Evolutionary conservation across 2,329 filamentous ascomycete species (phyloP).

Genomic region (Hymenoscyphus repandus): DNA sequence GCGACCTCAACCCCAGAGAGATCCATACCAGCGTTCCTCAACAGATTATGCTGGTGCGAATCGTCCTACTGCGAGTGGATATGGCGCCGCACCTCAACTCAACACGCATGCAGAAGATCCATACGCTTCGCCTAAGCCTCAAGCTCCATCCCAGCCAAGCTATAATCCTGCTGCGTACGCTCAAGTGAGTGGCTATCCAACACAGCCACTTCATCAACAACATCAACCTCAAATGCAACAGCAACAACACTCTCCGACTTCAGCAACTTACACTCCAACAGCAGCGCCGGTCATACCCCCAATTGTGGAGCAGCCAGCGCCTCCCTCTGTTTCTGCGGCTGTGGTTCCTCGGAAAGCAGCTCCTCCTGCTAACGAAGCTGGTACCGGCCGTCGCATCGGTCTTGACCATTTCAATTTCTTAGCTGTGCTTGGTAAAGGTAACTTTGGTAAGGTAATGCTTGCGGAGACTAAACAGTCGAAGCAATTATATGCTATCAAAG

Average conservation of each 20-base stretch:
- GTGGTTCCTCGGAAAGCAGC: constrained; percentile 48
- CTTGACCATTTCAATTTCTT: constrained; percentile 99
- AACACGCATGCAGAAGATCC: constrained; percentile 23
- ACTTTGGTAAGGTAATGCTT: constrained; percentile 99
- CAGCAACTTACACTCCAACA: constrained; percentile 24
- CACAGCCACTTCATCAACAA: constrained; percentile 33
- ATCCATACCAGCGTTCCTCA: constrained; percentile 26
- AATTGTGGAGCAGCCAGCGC: constrained; percentile 17
- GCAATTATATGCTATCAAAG: constrained; percentile 96
- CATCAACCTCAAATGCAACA: constrained; percentile 27
- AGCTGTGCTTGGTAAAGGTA: constrained; percentile 95
- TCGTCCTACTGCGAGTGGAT: constrained; percentile 14
- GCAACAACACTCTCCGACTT: constrained; percentile 31
- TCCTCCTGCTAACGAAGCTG: constrained; percentile 65
- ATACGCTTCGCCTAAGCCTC: constrained; percentile 30
- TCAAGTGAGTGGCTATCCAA: constrained; percentile 50
- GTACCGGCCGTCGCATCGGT: constrained; percentile 80
- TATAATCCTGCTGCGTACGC: constrained; percentile 79
- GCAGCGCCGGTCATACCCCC: constrained; percentile 23
- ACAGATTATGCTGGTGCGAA: constrained; percentile 26
- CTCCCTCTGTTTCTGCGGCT: constrained; percentile 29
- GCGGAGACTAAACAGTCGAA: constrained; percentile 92
- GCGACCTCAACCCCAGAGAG: constrained; percentile 20
- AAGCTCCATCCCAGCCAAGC: constrained; percentile 49
- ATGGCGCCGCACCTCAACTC: constrained; percentile 15